Conservation (phyloP, 2,329 filamentous ascomycete species). For the Xylariales sp. region DNA sequence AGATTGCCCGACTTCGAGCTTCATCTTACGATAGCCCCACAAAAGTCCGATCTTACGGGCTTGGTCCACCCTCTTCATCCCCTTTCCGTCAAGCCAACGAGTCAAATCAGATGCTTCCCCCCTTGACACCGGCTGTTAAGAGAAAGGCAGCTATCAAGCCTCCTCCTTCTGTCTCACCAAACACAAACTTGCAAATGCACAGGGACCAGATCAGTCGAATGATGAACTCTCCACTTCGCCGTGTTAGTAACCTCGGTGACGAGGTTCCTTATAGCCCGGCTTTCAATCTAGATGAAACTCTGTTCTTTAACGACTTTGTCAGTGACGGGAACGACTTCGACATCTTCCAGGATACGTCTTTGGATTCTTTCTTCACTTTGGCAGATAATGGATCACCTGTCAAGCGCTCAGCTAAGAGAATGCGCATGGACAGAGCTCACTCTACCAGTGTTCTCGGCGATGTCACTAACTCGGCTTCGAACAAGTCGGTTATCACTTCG, state of each 20-base stretch:
- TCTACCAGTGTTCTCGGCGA: conserved; percentile 60
- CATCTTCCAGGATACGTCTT: conserved; percentile 49
- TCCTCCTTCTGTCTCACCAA: conserved; percentile 80
- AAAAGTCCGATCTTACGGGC: conserved; percentile 55
- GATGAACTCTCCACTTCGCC: conserved; percentile 60
- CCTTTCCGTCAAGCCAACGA: conserved; percentile 55
- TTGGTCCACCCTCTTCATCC: conserved; percentile 60
- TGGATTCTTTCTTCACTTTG: conserved; percentile 39
- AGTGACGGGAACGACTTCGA: conserved; percentile 54
- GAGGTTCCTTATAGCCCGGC: conserved; percentile 58
- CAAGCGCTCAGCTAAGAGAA: conserved; percentile 58
- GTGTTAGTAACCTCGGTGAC: conserved; percentile 46
- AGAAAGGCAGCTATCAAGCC: conserved; percentile 59
- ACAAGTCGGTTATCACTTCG: conserved; percentile 44
- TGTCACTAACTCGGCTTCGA: conserved; percentile 48
- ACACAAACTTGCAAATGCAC: conserved; percentile 86
- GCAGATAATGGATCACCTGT: conserved; percentile 58
- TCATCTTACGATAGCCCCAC: conserved; percentile 92
- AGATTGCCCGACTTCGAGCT: conserved; percentile 86
- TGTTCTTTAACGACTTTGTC: conserved; percentile 48
- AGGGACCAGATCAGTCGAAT: conserved; percentile 74
- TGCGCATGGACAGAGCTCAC: conserved; percentile 58
- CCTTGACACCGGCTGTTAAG: conserved; percentile 79
- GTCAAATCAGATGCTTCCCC: conserved; percentile 60
- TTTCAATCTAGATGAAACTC: conserved; percentile 57